A percentile compares a stretch with the other conserved stretches of the same genome.
phyloP scores from a whole-genome alignment of 2,329 filamentous ascomycete species.

The Trichoderma harzianum region DNA sequence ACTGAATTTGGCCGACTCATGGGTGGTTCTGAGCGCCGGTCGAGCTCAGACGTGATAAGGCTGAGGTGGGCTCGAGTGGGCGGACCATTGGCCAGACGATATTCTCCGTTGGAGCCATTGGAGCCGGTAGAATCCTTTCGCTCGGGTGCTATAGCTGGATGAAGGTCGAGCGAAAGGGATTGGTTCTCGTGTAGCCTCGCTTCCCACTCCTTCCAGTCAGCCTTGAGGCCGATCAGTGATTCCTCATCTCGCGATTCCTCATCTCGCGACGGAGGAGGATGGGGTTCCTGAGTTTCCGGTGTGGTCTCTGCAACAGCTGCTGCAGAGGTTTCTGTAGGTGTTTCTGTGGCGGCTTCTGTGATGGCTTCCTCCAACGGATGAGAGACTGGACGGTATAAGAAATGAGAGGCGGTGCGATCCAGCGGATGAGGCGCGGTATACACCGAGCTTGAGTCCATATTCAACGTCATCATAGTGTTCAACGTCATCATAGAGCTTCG shows the following conservation, averaged over 20 bases:
- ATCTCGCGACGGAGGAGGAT: constrained; percentile 1
- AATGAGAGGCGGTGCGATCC: not conserved
- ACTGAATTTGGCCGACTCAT: not conserved
- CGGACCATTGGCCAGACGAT: not conserved
- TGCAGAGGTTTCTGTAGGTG: not conserved
- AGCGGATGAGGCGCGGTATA: not conserved
- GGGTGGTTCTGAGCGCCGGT: not conserved
- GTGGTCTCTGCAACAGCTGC: not conserved
- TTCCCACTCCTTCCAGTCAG: constrained; percentile 41
- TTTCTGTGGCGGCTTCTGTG: not conserved
- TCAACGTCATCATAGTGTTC: not conserved
- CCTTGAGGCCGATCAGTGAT: constrained; percentile 23
- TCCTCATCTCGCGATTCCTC: constrained; percentile 1
- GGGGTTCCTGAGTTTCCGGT: not conserved
- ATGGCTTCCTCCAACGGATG: not conserved
- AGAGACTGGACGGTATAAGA: not conserved
- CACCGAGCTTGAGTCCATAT: not conserved
- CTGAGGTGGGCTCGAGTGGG: constrained; percentile 2
- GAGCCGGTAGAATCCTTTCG: not conserved
- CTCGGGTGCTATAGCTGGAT: constrained; percentile 23
- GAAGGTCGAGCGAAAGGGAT: constrained; percentile 27
- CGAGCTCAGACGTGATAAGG: not conserved
- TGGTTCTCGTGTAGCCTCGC: constrained; percentile 32
- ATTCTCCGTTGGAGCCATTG: not conserved
- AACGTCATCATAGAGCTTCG: constrained; percentile 3